Evolutionary conservation across 1,139 yeast species (phyloP), one percentile per base, ranked within the genome.

Genomic region (Diutina scorzettiae): DNA sequence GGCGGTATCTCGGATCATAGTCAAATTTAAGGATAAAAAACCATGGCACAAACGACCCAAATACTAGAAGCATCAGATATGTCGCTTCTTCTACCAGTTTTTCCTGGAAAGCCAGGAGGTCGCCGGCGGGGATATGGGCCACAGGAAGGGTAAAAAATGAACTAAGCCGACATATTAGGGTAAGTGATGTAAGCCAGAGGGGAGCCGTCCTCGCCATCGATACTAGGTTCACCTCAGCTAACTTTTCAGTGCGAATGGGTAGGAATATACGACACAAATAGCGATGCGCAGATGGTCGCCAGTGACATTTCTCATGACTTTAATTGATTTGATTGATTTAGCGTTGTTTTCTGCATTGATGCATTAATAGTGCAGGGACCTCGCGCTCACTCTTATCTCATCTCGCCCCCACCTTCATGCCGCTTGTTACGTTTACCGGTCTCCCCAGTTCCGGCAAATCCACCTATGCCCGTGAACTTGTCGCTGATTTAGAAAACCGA

Each of bases 371-470:
- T n/a, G n/a, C n/a, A n/a, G n/a, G n/a, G n/a, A n/a, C n/a, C n/a
- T n/a, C n/a, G n/a, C n/a, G n/a, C n/a, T n/a, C n/a, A n/a, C n/a
- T n/a, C n/a, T n/a, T n/a, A n/a, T n/a, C n/a, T n/a, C n/a, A n/a
- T n/a, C n/a, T n/a, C n/a, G n/a, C n/a, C n/a, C n/a, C n/a, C n/a
- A n/a, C n/a, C n/a, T n/a, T n/a, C 8, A 91, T 91, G 98, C 97
- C 98, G 5, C 65, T 91, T 41, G 70, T 91, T 12, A 67, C 85
- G 37, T 67, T 91, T 43, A 78, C 95, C 0, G 98, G 98, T 2
- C 78, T 69, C 45, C 97, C 98, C 4, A 68, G 80, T 29, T 72
- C 86, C 8, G 98, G 98, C 3, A 91, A 91, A 56, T 73, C 94
- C 3, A 74, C 76, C 1, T 71, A 86, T 60, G 94, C 95, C 1